Evolutionary conservation across 2,329 filamentous ascomycete genomes (phyloP).

Genomic region (Hypoxylon sp.): DNA sequence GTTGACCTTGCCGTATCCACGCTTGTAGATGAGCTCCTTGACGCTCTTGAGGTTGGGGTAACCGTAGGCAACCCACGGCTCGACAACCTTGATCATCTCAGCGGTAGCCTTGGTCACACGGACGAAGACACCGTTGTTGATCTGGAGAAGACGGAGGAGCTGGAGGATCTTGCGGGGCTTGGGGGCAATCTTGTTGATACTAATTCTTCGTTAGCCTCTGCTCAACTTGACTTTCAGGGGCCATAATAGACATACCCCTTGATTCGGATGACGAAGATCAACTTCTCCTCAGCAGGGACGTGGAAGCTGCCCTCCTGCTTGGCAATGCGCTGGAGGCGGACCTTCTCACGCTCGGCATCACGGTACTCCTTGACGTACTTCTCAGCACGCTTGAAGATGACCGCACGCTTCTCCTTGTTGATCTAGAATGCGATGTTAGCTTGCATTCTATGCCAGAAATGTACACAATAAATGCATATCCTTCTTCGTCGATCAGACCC

Average conservation of each 20-base stretch:
- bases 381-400: conserved; percentile 99
- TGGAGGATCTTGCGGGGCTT: conserved; percentile 99
- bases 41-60: conserved; percentile 99
- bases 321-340: conserved; percentile 89
- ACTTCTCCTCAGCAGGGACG: conserved; percentile 93
- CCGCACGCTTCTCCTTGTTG: conserved; percentile 98
- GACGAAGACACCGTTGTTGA: conserved; percentile 99
- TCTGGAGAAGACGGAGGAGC: conserved; percentile 98
- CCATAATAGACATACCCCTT: conserved; percentile 78
- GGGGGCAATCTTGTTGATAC: conserved; percentile 99
- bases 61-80: conserved; percentile 99
- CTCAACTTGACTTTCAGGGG: conserved; percentile 11
- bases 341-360: conserved; percentile 97
- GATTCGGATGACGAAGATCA: conserved; percentile 98
- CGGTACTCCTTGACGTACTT: conserved; percentile 99
- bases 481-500: conserved; percentile 81
- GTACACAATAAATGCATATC: conserved; percentile 37
- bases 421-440: conserved; percentile 72
- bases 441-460: conserved; percentile 24
- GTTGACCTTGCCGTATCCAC: conserved; percentile 98
- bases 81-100: conserved; percentile 98
- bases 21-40: conserved; percentile 99
- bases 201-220: conserved; percentile 53
- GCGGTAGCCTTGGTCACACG: conserved; percentile 96
- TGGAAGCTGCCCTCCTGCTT: conserved; percentile 95